Base-by-base conservation (phyloP, 352 stramenopile species). In the Pythium guiyangense region DNA sequence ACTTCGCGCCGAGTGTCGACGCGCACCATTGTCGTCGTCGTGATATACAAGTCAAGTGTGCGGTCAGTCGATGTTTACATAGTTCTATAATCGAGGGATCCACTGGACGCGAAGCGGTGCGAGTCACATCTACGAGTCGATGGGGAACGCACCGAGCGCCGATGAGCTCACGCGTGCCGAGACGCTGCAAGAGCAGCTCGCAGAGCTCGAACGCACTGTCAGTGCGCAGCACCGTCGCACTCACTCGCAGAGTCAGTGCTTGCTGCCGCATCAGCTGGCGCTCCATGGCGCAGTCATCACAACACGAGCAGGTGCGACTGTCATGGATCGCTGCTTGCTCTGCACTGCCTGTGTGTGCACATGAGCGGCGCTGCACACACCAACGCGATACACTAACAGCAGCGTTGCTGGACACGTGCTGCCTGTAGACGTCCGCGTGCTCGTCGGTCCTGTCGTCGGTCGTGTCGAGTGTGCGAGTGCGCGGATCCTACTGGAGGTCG, bases 1-100 rank as follows among this genome's bases (percentile, higher is more conserved):
- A 89, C 81, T 49, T 93, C 84, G 42, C 77, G 78, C 47, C 79
- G 72, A 62, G 86, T 89, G 62, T 89, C 66, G 14, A 89, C 58
- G 37, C 77, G 64, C 66, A 14, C 46, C 53, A 66, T 64, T 3
- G n/a, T 48, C 11, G 10, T 10, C 6, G 18, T 54, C n/a, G 22
- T 22, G 22, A 22, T 22, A 22, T 22, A 6, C 18, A 8, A 42
- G 39, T 44, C 14, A 5, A 44, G 44, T 9, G 44, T 9, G 15
- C 6, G 20, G 22, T 22, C 22, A 37, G 46, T 34, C 35, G 46
- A 22, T 37, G 25, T 25, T 25, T 22, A 51, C 25, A 35, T 37
- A 37, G 31, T 37, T 6, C 10, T 37, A 37, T 14, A 37, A 12
- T 11, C 5, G 8, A 37, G 31, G 31, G 4, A 37, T 37, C 31